phyloP scores from a whole-genome alignment of 192 early-diverging fungal genomes.

The Nowakowskiella sp. region DNA sequence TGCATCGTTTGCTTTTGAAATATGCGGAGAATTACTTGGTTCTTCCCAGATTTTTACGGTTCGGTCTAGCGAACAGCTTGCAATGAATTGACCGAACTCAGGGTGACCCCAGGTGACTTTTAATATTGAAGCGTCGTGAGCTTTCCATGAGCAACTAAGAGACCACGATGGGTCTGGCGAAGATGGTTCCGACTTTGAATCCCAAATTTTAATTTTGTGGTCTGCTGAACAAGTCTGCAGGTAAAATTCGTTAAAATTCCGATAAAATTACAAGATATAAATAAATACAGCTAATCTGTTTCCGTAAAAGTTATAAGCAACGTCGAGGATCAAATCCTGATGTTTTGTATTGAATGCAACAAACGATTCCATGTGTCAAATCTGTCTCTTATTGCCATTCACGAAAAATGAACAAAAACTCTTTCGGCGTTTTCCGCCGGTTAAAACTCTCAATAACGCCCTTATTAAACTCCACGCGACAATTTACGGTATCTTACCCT shows the following conservation, averaged over 20 bases:
- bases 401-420: no score
- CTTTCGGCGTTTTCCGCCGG: no score
- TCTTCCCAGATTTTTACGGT: constrained; percentile 91
- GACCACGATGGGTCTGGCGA: neutral
- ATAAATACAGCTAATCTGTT: constrained; percentile 58
- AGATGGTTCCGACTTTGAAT: constrained; percentile 59
- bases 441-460: no score
- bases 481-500: no score
- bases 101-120: constrained; percentile 93
- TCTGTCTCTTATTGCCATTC: no score
- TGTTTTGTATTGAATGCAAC: constrained; percentile 58
- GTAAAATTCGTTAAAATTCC: neutral
- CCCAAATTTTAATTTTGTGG: constrained; percentile 91
- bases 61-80: constrained; percentile 86
- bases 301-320: constrained; percentile 89
- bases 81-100: constrained; percentile 89
- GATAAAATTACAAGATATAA: neutral
- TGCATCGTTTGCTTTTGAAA: neutral
- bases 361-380: constrained; percentile 6
- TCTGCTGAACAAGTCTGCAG: constrained; percentile 88
- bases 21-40: constrained; percentile 50
- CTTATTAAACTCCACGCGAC: no score
- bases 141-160: constrained; percentile 40
- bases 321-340: constrained; percentile 91
- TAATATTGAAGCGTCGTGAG: constrained; percentile 78